Evolutionary conservation across 2,329 filamentous ascomycete species (phyloP), one percentile per base, ranked within the genome.

Genomic region (Clarireedia hainanense): DNA sequence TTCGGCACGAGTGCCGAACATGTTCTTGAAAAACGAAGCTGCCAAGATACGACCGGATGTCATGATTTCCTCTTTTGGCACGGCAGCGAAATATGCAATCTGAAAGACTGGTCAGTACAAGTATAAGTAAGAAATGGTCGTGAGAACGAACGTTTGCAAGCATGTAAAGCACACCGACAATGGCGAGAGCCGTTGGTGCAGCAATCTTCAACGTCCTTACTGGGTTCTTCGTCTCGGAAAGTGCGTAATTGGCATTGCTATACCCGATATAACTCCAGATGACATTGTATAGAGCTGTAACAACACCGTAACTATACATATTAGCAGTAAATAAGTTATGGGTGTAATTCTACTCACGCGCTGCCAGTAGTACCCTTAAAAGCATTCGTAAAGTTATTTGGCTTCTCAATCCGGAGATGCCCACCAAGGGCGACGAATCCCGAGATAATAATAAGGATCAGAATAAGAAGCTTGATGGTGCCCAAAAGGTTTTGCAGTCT

Each of bases 211-310:
- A 75, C 0, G 84, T 88, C 24, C 75, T 75, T 5, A 83, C 77
- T 0, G 84, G 84, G 68, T 86, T 80, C 66, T 77, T 81, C 47
- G 82, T 85, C 72, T 88, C 85, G 65, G 77, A 80, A 34, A 84
- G 73, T 47, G 77, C 81, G 64, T 86, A 85, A 71, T 86, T 86
- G 67, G 82, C 83, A 67, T 86, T 86, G 71, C 76, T 80, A 74
- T 84, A 85, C 24, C 84, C 84, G 61, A 85, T 79, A 64, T 83
- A 88, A 58, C 79, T 83, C 79, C 84, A 88, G 64, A 88, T 84
- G 59, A 88, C 83, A 62, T 86, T 88, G 74, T 86, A 87, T 0
- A 88, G 71, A 0, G 85, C 83, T 1, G 81, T 86, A n/a, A 86
- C 83, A 36, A 86, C 76, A 48, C 81, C 82, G 60, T 88, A 67